phyloP scores from a whole-genome alignment of 1,284 basidiomycete genomes.

The Puccinia hordei region DNA sequence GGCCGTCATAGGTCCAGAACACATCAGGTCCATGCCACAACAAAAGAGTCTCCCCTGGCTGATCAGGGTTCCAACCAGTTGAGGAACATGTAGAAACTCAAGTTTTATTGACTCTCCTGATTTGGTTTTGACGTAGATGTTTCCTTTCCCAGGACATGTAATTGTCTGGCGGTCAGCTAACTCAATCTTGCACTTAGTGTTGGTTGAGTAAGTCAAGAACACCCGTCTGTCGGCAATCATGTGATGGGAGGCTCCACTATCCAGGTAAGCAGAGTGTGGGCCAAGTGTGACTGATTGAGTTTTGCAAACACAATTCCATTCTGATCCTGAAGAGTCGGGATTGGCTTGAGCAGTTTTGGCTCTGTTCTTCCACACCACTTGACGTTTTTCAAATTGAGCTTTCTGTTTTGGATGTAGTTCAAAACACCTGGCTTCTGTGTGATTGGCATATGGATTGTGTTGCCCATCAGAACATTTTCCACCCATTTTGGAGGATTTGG shows the following conservation, averaged over 20 bases:
- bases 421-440: not conserved
- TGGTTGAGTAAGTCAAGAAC: not conserved
- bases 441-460: slow-evolving; percentile 19
- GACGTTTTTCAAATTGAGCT: not conserved
- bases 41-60: too few species aligned
- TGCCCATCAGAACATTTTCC: not conserved
- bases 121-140: not conserved
- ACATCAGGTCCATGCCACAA: too few species aligned
- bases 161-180: not conserved
- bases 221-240: too few species aligned
- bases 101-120: not conserved
- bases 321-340: not conserved
- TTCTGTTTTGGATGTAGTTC: not conserved
- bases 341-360: not conserved
- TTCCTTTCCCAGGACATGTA: not conserved
- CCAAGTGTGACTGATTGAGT: not conserved
- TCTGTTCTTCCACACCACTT: not conserved
- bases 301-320: too few species aligned
- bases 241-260: slow-evolving; percentile 30
- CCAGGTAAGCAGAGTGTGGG: not conserved
- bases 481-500: not conserved
- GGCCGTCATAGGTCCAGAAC: too few species aligned
- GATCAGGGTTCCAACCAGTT: too few species aligned
- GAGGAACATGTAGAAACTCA: too few species aligned
- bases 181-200: not conserved